These are phyloP conservation scores for Endoconidiophora polonica DNA, from an alignment of 2,329 filamentous ascomycete genomes.

Conservation along the genomic window DNA sequence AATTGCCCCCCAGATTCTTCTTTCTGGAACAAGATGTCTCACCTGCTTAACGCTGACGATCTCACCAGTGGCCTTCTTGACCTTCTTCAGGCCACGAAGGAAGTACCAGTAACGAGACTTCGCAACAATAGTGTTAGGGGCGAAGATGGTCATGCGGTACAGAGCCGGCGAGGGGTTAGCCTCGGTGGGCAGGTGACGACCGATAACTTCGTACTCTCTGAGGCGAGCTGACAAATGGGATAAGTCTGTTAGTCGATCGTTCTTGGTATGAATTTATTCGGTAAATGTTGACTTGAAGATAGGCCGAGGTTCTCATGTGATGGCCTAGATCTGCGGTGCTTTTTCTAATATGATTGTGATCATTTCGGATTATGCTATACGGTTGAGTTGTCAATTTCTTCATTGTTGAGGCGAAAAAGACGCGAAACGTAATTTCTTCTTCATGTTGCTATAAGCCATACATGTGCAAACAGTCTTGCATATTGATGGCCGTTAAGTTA, in stretches of 20 bases:
- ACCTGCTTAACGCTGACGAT: conserved; percentile 95
- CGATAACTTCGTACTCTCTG: conserved; percentile 99
- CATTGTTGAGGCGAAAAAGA: no score
- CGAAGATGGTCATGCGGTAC: conserved; percentile 99
- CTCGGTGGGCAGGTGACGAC: conserved; percentile 96
- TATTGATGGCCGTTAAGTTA: no score
- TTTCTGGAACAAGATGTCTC: conserved; percentile 23
- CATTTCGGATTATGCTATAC: no score
- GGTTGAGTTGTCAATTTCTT: no score
- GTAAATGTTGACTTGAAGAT: not conserved
- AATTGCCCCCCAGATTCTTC: not conserved
- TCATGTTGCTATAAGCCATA: no score
- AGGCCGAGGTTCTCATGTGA: not conserved
- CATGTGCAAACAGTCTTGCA: no score
- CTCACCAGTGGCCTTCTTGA: conserved; percentile 99
- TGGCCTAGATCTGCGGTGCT: conserved; percentile 2
- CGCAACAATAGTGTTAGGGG: conserved; percentile 90
- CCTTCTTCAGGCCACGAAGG: conserved; percentile 95
- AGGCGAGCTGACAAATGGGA: conserved; percentile 61
- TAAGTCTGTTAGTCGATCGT: conserved; percentile 19
- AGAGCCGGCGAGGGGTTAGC: conserved; percentile 93
- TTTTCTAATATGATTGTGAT: not conserved
- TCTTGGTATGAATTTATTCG: conserved; percentile 4
- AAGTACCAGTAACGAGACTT: conserved; percentile 99
- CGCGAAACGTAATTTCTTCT: no score